phyloP scores from a whole-genome alignment of 2,329 filamentous ascomycete genomes.

The Byssothecium circinans region DNA sequence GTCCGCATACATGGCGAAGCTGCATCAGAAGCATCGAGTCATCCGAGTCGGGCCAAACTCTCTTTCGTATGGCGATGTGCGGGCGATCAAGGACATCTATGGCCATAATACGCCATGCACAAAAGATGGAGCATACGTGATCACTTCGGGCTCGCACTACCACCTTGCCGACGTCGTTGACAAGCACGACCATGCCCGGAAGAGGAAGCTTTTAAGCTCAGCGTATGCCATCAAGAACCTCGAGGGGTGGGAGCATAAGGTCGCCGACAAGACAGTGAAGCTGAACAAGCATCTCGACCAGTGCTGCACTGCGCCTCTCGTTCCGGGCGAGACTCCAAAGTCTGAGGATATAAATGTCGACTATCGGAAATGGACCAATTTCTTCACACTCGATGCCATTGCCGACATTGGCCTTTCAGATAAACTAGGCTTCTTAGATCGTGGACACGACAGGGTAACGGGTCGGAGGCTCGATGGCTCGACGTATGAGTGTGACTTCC shows the following conservation, averaged over 20 bases:
- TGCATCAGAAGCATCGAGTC: slow-evolving; percentile 53
- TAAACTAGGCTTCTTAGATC: slow-evolving; percentile 57
- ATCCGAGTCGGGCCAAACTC: slow-evolving; percentile 36
- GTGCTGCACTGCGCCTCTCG: slow-evolving; percentile 44
- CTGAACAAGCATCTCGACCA: slow-evolving; percentile 51
- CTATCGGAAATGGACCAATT: slow-evolving; percentile 56
- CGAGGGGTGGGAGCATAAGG: slow-evolving; percentile 58
- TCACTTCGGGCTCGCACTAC: slow-evolving; percentile 52
- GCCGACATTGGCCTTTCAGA: slow-evolving; percentile 59
- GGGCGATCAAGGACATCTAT: slow-evolving; percentile 54
- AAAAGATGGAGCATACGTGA: slow-evolving; percentile 54
- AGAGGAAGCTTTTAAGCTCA: too few relatives aligned
- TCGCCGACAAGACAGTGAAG: slow-evolving; percentile 54
- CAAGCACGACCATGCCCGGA: slow-evolving; percentile 55
- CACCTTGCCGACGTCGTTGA: slow-evolving; percentile 58
- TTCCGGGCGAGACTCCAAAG: slow-evolving; percentile 23
- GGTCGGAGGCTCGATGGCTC: slow-evolving; percentile 52
- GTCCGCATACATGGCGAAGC: slow-evolving; percentile 46
- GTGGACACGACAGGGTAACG: slow-evolving; percentile 50
- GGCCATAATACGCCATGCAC: slow-evolving; percentile 55
- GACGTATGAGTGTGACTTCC: slow-evolving; percentile 50
- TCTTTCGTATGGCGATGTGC: slow-evolving; percentile 36
- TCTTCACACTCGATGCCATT: slow-evolving; percentile 60
- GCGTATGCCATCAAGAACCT: too few relatives aligned
- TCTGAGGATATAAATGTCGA: slow-evolving; percentile 53